A percentile compares a stretch with the other conserved stretches of the same genome.
Conservation (phyloP, 2,329 filamentous ascomycete genomes). For the Epichloe aotearoae region DNA sequence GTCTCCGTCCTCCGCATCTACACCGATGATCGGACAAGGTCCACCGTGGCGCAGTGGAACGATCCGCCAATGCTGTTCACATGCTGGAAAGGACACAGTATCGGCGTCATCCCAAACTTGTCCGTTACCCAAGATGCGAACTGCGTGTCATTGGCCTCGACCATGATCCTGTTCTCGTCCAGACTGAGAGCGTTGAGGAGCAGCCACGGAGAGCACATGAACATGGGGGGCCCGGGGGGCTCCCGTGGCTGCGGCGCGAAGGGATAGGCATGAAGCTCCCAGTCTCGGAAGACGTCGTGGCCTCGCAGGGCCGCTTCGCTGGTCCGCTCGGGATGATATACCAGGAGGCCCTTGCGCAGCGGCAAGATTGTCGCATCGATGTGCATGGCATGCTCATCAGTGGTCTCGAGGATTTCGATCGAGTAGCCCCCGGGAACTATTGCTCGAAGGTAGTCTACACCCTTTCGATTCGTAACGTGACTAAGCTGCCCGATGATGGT, state of each 20-base stretch:
- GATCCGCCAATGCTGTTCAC: constrained; percentile 20
- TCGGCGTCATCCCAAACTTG: constrained; percentile 6
- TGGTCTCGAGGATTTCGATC: constrained; percentile 14
- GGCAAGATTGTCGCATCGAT: constrained; percentile 19
- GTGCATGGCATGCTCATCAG: constrained; percentile 16
- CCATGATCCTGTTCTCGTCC: constrained; percentile 12
- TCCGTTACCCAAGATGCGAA: constrained; percentile 6
- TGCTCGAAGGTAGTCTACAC: constrained; percentile 15
- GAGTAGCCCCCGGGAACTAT: constrained; percentile 14
- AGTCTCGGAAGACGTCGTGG: constrained; percentile 13
- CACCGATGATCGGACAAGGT: too few relatives aligned
- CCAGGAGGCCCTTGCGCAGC: constrained; percentile 13
- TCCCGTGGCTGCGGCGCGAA: constrained; percentile 7
- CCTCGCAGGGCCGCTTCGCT: constrained; percentile 10
- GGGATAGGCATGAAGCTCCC: constrained; percentile 16
- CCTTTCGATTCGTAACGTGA: constrained; percentile 18
- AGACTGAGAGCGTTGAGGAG: constrained; percentile 14
- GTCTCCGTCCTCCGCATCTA: too few relatives aligned
- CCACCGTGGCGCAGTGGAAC: constrained; percentile 14
- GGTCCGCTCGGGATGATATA: constrained; percentile 14
- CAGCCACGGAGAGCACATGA: constrained; percentile 15
- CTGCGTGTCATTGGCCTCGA: constrained; percentile 13
- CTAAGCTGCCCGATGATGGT: constrained; percentile 18
- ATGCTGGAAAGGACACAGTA: constrained; percentile 15
- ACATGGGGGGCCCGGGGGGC: constrained; percentile 9